Percentiles rank a stretch among this genome's conserved stretches.
These are phyloP conservation scores for Amylostereum areolatum DNA, from an alignment of 1,284 basidiomycete species.

Conservation along the genomic window DNA sequence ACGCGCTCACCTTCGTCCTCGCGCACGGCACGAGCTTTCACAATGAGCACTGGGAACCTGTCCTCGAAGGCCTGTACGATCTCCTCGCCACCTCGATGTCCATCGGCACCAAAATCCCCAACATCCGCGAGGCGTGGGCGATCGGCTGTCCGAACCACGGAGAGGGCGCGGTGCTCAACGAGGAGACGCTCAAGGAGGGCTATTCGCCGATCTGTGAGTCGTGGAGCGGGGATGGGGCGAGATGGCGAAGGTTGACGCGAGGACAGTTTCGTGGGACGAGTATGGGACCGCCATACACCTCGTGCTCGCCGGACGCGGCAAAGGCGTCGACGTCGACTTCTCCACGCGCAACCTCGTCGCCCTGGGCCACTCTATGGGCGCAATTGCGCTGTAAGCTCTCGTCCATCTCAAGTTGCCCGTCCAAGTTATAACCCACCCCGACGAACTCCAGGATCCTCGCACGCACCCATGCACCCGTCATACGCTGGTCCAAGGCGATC, in stretches of 20 bases:
- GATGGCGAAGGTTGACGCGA: neutral
- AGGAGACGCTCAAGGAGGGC: slow-evolving; percentile 31
- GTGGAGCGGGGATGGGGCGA: neutral
- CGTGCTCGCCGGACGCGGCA: slow-evolving; percentile 26
- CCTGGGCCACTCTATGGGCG: slow-evolving; percentile 37
- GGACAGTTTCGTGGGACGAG: slow-evolving; percentile 28
- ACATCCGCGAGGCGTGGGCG: slow-evolving; percentile 45
- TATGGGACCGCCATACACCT: slow-evolving; percentile 28
- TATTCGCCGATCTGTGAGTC: slow-evolving; percentile 37
- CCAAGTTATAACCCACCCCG: neutral
- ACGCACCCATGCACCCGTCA: slow-evolving; percentile 33
- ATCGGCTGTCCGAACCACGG: slow-evolving; percentile 53
- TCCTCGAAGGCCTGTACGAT: slow-evolving; percentile 38
- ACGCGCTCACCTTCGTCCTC: slow-evolving; percentile 42
- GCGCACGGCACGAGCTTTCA: slow-evolving; percentile 48
- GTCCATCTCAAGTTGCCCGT: neutral
- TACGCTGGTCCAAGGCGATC: slow-evolving; percentile 32
- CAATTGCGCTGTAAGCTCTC: slow-evolving; percentile 24
- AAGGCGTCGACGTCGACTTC: slow-evolving; percentile 28
- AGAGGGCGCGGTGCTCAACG: slow-evolving; percentile 44
- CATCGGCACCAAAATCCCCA: slow-evolving; percentile 12
- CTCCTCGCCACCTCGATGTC: slow-evolving; percentile 15
- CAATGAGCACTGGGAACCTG: slow-evolving; percentile 54
- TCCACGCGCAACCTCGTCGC: slow-evolving; percentile 26
- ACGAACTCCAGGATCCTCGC: slow-evolving; percentile 28